phyloP scores from a whole-genome alignment of 192 early-diverging fungal genomes.

The Coemansia sp. region DNA sequence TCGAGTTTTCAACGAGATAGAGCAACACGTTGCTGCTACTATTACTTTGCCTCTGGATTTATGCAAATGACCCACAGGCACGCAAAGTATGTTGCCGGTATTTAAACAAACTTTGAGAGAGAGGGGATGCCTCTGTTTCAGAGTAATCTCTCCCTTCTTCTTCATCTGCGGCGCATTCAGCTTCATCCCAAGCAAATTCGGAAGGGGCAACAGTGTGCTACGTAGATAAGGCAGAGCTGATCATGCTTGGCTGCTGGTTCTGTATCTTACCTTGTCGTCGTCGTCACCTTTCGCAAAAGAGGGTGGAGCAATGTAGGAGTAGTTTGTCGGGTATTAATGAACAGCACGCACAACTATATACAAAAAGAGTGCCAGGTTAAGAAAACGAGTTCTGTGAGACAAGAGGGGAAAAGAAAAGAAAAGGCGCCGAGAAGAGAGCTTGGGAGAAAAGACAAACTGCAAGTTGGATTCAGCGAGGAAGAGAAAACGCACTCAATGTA shows the following conservation, averaged over 20 bases:
- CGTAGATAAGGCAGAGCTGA: background rate
- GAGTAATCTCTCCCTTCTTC: background rate
- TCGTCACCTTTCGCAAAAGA: background rate
- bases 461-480: no score
- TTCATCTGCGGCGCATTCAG: background rate
- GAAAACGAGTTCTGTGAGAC: background rate
- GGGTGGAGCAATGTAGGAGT: no score
- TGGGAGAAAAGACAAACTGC: no score
- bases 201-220: background rate
- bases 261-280: conserved; percentile 3
- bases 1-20: background rate
- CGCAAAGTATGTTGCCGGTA: background rate
- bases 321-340: background rate
- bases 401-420: conserved; percentile 4
- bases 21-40: background rate
- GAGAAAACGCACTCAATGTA: no score
- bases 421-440: background rate
- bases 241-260: background rate
- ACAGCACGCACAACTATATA: conserved; percentile 12
- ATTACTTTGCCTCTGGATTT: background rate
- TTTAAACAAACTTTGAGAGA: background rate
- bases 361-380: conserved; percentile 8
- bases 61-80: background rate
- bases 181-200: conserved; percentile 4
- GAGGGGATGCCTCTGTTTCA: background rate